Conservation (phyloP, 768 basidiomycete species). For the Aureoboletus auriporus region DNA sequence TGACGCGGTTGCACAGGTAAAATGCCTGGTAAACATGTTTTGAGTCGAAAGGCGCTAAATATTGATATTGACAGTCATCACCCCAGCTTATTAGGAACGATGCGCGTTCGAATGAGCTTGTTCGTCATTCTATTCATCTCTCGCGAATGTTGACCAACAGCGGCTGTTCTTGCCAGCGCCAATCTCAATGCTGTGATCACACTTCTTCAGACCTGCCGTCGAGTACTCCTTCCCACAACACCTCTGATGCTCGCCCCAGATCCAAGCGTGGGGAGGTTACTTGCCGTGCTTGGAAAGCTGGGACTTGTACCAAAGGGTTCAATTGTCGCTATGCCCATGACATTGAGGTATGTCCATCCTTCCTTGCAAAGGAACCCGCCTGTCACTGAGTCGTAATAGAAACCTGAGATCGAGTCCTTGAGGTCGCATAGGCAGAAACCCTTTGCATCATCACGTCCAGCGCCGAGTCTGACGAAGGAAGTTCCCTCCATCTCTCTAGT, state of each 20-base stretch:
- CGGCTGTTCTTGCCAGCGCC: neutral
- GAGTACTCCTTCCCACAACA: neutral
- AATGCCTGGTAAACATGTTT: neutral
- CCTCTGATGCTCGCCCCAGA: constrained; percentile 17
- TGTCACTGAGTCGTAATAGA: neutral
- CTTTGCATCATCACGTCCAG: neutral
- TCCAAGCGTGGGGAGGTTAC: constrained; percentile 18
- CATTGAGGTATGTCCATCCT: constrained; percentile 23
- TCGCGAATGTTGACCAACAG: neutral
- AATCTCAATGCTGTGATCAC: neutral
- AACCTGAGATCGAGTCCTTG: neutral
- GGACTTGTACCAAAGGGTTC: constrained; percentile 34
- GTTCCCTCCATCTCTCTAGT: neutral
- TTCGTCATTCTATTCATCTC: neutral
- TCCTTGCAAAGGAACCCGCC: neutral
- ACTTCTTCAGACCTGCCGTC: neutral
- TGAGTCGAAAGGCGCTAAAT: neutral
- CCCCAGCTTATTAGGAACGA: neutral
- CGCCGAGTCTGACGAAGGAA: neutral
- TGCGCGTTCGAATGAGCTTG: neutral
- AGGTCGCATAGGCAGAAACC: neutral
- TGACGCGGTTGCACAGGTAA: constrained; percentile 8
- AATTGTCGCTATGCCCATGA: constrained; percentile 35
- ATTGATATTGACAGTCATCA: neutral
- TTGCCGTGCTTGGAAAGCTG: constrained; percentile 35